Percentiles rank a stretch among this genome's conserved stretches.
These are phyloP conservation scores for Glaciozyma martinii DNA, from an alignment of 768 basidiomycete species.

Conservation along the genomic window DNA sequence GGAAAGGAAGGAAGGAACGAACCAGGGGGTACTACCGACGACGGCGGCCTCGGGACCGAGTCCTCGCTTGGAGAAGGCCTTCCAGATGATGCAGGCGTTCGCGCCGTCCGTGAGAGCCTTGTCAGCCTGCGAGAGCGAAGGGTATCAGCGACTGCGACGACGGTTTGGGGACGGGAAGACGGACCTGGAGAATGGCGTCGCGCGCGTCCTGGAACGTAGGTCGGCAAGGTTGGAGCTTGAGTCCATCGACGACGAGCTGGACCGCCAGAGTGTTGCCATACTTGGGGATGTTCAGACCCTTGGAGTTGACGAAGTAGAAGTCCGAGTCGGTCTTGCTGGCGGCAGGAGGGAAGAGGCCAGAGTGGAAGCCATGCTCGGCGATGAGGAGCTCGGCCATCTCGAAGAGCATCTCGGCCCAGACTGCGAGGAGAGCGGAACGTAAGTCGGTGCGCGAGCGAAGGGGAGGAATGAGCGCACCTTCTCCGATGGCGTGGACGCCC, in stretches of 20 bases:
- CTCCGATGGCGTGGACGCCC: constrained; percentile 61
- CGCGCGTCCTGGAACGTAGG: constrained; percentile 43
- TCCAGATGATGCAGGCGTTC: constrained; percentile 83
- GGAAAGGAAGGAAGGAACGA: too few species aligned
- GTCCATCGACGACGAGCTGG: constrained; percentile 72
- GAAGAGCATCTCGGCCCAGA: constrained; percentile 63
- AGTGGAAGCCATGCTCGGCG: constrained; percentile 24
- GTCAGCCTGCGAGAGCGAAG: constrained; percentile 87
- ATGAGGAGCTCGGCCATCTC: constrained; percentile 38
- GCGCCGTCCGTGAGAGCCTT: constrained; percentile 80
- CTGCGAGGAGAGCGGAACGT: constrained; percentile 36
- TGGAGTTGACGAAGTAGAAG: constrained; percentile 54
- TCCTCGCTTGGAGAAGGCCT: constrained; percentile 70
- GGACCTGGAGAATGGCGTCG: constrained; percentile 24
- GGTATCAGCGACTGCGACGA: constrained; percentile 60
- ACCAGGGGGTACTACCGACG: constrained; percentile 61
- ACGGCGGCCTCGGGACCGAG: constrained; percentile 69
- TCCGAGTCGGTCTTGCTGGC: constrained; percentile 40
- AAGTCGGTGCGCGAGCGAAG: neutral
- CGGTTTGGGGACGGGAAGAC: neutral
- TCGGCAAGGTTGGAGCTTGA: constrained; percentile 91
- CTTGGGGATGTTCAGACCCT: constrained; percentile 61
- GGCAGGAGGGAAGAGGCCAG: constrained; percentile 60
- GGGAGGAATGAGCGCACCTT: constrained; percentile 35
- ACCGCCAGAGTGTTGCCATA: constrained; percentile 73